Evolutionary conservation across 148 eudicot genomes (phyloP).

Genomic region (Rhododendron ferrugineum): DNA sequence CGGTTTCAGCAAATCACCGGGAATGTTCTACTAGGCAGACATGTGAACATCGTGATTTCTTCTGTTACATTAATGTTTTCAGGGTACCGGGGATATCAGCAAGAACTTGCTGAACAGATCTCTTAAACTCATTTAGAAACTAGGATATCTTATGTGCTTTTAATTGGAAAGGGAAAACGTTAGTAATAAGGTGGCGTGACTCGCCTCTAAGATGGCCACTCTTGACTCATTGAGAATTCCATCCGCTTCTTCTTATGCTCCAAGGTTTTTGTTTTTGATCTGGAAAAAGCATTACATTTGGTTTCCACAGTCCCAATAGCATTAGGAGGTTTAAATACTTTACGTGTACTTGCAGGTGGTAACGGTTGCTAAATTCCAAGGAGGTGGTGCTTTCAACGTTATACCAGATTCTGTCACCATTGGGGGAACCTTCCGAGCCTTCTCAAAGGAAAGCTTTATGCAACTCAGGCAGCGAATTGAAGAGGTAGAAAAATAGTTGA

Average conservation of each 20-base stretch:
- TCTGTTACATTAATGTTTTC: background rate
- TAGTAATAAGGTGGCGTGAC: background rate
- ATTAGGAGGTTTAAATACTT: background rate
- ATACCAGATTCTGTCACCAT: conserved; percentile 95
- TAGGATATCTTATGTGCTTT: background rate
- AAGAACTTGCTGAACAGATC: background rate
- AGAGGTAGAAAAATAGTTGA: conserved; percentile 48
- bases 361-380: conserved; percentile 90
- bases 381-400: conserved; percentile 95
- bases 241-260: background rate
- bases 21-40: background rate
- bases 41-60: background rate
- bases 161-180: background rate
- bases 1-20: background rate
- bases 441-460: conserved; percentile 54
- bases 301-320: background rate
- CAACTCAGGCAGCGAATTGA: conserved; percentile 69
- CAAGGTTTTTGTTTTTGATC: background rate
- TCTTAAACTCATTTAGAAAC: background rate
- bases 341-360: conserved; percentile 54
- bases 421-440: conserved; percentile 89
- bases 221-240: background rate
- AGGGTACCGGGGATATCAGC: background rate
- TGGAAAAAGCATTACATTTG: background rate
- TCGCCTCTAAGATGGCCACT: background rate